phyloP scores from a whole-genome alignment of 306 rosid genomes.

The Prunus mongolica region DNA sequence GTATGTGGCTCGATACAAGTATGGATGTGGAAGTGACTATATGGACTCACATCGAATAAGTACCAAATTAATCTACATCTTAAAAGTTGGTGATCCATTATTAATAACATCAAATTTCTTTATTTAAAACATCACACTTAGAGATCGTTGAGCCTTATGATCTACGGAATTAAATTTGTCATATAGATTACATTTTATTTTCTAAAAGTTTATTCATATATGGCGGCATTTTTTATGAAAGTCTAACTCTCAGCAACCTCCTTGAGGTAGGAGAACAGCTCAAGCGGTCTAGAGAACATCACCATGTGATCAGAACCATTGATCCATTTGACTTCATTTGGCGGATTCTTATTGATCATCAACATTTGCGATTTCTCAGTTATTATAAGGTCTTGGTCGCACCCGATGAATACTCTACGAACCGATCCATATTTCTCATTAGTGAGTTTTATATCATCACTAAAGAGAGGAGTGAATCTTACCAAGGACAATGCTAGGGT shows the following conservation, averaged over 20 bases:
- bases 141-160: too few species aligned
- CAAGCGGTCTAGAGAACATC: slow-evolving; percentile 39
- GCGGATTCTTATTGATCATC: slow-evolving; percentile 33
- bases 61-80: too few species aligned
- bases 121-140: too few species aligned
- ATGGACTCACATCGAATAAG: too few species aligned
- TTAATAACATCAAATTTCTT: too few species aligned
- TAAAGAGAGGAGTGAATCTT: slow-evolving; percentile 3
- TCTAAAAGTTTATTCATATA: not conserved
- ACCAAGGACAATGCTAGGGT: slow-evolving; percentile 29
- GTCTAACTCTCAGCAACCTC: slow-evolving; percentile 16
- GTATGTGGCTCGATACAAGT: too few species aligned
- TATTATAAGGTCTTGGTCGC: slow-evolving; percentile 26
- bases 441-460: slow-evolving; percentile 20
- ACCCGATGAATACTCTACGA: slow-evolving; percentile 29
- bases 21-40: too few species aligned
- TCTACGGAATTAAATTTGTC: too few species aligned
- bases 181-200: too few species aligned
- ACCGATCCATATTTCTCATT: slow-evolving; percentile 36
- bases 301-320: slow-evolving; percentile 47
- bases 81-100: too few species aligned
- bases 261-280: slow-evolving; percentile 27
- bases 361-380: slow-evolving; percentile 23
- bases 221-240: not conserved
- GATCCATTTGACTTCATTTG: slow-evolving; percentile 29